Conservation (phyloP, 495 filamentous ascomycete genomes). For the Neurospora sp. region DNA sequence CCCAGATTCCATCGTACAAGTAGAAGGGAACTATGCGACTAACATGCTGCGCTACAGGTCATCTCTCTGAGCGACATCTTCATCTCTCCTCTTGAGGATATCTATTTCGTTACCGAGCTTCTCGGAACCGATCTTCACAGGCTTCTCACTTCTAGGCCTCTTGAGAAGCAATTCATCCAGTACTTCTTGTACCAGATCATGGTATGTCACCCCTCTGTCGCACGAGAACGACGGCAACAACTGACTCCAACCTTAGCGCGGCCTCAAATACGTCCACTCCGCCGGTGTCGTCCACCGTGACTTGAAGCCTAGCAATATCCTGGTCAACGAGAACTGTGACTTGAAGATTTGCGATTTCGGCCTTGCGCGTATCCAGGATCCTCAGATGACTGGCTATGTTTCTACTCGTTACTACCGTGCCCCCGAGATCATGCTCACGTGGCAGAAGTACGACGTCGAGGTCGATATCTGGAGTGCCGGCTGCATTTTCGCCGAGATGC, state of each 20-base stretch:
- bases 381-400: constrained; percentile 99
- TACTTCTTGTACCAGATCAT: constrained; percentile 99
- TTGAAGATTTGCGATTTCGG: constrained; percentile 99
- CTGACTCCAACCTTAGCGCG: constrained; percentile 48
- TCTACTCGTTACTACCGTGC: constrained; percentile 98
- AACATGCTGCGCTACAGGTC: constrained; percentile 45
- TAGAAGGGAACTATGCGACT: constrained; percentile 2
- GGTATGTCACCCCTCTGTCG: constrained; percentile 40
- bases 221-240: neutral
- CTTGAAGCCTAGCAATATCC: constrained; percentile 94
- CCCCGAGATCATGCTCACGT: constrained; percentile 99
- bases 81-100: constrained; percentile 96
- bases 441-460: constrained; percentile 99
- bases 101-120: constrained; percentile 97
- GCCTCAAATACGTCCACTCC: constrained; percentile 97
- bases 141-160: constrained; percentile 84
- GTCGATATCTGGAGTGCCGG: constrained; percentile 99
- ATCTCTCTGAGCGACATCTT: constrained; percentile 99
- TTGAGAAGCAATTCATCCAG: constrained; percentile 99
- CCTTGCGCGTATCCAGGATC: constrained; percentile 92
- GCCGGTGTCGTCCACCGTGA: constrained; percentile 96
- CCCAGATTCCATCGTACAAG: neutral
- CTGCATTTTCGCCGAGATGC: constrained; percentile 98
- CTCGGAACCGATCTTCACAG: constrained; percentile 94
- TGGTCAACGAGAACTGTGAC: constrained; percentile 99